Evolutionary conservation across 2,329 filamentous ascomycete genomes (phyloP).

Genomic region (Diplodia sapinea): DNA sequence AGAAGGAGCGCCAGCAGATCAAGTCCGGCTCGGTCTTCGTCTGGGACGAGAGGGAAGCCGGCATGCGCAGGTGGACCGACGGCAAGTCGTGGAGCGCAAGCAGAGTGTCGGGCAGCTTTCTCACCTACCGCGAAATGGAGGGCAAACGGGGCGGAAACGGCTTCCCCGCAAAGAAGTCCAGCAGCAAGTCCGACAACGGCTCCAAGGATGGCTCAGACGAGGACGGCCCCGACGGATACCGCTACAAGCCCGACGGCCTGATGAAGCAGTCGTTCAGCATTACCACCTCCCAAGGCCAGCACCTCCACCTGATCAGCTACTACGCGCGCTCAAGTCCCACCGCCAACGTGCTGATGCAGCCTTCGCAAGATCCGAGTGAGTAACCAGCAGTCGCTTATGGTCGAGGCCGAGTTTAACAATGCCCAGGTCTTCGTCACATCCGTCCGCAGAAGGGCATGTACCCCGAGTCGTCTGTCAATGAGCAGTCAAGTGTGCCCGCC

Average conservation of each 20-base stretch:
- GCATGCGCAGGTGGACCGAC: conserved; percentile 98
- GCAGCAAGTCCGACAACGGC: conserved; percentile 80
- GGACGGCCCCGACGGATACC: conserved; percentile 60
- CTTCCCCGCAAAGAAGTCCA: conserved; percentile 65
- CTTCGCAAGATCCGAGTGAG: conserved; percentile 72
- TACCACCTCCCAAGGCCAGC: conserved; percentile 86
- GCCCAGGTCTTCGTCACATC: conserved; percentile 71
- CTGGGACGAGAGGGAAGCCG: conserved; percentile 98
- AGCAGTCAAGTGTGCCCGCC: conserved; percentile 78
- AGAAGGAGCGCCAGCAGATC: conserved; percentile 96
- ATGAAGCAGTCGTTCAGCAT: conserved; percentile 99
- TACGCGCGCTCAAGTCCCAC: conserved; percentile 81
- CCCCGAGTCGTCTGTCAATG: conserved; percentile 91
- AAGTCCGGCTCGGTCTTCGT: conserved; percentile 97
- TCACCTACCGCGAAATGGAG: conserved; percentile 99
- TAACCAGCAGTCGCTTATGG: not conserved
- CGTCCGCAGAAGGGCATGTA: conserved; percentile 93
- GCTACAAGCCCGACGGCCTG: conserved; percentile 84
- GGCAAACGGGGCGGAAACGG: conserved; percentile 84
- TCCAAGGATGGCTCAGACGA: conserved; percentile 82
- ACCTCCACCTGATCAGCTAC: conserved; percentile 97
- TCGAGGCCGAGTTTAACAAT: not conserved
- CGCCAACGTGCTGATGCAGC: conserved; percentile 76
- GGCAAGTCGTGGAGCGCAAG: conserved; percentile 99
- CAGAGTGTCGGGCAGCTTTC: conserved; percentile 93